phyloP scores from a whole-genome alignment of 1,284 basidiomycete species.

The Amylostereum chailletii region DNA sequence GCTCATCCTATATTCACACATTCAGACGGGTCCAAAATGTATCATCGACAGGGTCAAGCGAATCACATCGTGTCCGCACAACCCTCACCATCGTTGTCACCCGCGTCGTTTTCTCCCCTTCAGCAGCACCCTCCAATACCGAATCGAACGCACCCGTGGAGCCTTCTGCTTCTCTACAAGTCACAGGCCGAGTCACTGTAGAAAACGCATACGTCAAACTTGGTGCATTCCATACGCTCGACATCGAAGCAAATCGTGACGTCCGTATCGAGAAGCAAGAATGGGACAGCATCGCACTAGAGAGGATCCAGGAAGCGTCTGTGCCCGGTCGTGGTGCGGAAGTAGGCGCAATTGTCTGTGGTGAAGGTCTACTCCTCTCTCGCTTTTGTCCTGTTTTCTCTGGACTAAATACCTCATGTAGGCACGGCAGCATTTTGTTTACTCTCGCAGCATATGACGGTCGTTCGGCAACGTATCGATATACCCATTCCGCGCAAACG shows the following conservation, averaged over 20 bases:
- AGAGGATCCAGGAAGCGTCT: slow-evolving; percentile 81
- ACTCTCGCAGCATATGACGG: slow-evolving; percentile 94
- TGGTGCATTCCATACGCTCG: slow-evolving; percentile 93
- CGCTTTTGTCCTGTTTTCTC: slow-evolving; percentile 1
- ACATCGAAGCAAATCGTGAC: slow-evolving; percentile 89
- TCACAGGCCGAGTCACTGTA: slow-evolving; percentile 82
- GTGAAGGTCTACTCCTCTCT: slow-evolving; percentile 52
- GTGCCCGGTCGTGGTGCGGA: slow-evolving; percentile 92
- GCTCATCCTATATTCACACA: slow-evolving; percentile 4
- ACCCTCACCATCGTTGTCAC: slow-evolving; percentile 81
- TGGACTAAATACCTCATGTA: slow-evolving; percentile 14
- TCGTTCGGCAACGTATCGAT: slow-evolving; percentile 87
- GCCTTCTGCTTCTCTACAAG: slow-evolving; percentile 66
- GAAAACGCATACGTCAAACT: slow-evolving; percentile 92
- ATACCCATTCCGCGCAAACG: slow-evolving; percentile 89
- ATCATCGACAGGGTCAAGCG: slow-evolving; percentile 88
- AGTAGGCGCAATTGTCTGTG: slow-evolving; percentile 92
- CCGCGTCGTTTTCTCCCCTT: slow-evolving; percentile 62
- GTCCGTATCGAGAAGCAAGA: slow-evolving; percentile 84
- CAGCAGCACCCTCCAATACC: slow-evolving; percentile 38
- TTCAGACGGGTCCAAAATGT: slow-evolving; percentile 65
- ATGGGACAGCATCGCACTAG: slow-evolving; percentile 88
- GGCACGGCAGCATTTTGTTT: slow-evolving; percentile 92
- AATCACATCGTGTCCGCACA: slow-evolving; percentile 82
- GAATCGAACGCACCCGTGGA: slow-evolving; percentile 31